Percentiles rank a stretch among this genome's conserved stretches.
phyloP scores from a whole-genome alignment of 495 filamentous ascomycete species.

The Lichina pygmaea region DNA sequence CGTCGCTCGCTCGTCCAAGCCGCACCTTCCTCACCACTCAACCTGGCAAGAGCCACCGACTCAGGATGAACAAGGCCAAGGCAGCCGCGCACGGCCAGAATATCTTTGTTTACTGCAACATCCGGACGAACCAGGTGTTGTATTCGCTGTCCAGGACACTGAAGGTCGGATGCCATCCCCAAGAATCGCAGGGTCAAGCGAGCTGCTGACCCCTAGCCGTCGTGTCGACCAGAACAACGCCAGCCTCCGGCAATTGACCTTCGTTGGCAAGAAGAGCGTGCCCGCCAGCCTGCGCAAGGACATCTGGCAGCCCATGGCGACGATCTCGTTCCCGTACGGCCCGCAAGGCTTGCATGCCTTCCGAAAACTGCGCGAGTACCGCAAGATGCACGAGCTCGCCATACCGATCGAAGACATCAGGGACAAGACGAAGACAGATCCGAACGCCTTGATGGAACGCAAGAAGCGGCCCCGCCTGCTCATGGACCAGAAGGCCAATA shows the following conservation, averaged over 20 bases:
- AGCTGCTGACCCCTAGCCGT: not conserved
- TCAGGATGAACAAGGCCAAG: not conserved
- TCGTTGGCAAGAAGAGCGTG: constrained; percentile 72
- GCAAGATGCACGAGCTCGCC: constrained; percentile 33
- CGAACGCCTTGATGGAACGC: constrained; percentile 16
- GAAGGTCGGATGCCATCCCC: constrained; percentile 23
- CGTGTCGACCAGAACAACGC: constrained; percentile 25
- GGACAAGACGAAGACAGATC: constrained; percentile 18
- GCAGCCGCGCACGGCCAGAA: constrained; percentile 27
- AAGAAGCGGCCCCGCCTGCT: constrained; percentile 33
- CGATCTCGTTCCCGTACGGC: constrained; percentile 39
- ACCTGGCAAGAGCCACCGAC: not conserved
- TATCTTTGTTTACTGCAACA: constrained; percentile 65
- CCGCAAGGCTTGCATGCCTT: constrained; percentile 46
- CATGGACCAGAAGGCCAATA: constrained; percentile 77
- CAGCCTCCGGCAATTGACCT: constrained; percentile 50
- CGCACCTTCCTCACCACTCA: not conserved
- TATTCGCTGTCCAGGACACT: constrained; percentile 48
- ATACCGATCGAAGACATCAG: constrained; percentile 29
- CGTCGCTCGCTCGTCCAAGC: not conserved
- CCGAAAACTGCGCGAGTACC: constrained; percentile 61
- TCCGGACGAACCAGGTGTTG: constrained; percentile 55
- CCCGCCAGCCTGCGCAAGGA: constrained; percentile 63
- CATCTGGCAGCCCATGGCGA: constrained; percentile 62
- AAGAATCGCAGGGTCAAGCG: not conserved